Base-by-base conservation (phyloP, 2,329 filamentous ascomycete species). In the Colletotrichum graminicola region DNA sequence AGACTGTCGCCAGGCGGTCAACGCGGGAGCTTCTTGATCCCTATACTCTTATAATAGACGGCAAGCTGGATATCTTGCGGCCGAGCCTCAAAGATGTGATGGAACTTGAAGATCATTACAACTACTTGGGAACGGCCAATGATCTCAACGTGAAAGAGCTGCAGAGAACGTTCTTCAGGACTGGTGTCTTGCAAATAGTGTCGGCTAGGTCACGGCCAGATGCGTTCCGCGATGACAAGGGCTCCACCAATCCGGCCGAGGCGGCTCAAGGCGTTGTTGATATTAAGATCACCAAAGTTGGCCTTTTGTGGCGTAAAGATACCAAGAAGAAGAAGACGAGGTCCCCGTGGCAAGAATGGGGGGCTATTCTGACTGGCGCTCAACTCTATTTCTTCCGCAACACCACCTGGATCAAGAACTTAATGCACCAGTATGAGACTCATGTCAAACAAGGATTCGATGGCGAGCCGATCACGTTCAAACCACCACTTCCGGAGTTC, bases 291-390 rank as follows among this genome's bases (percentile, higher is more conserved):
- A 97, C 95, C 55, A 99, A 98, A 80, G 95, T 99, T 61, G 96
- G 96, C 5, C 84, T 97, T 1, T 80, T 99, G 41, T 99, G 96
- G 96, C 91, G 96, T 55, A 99, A 99, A 79, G 94, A 97, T 74
- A 84, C 88, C 1, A 98, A 97, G 83, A 97, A 95, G 82, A 95
- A 96, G 83, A 97, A 97, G 81, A 92, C 94, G 0, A 89, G 95
- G 54, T 98, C 95, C 14, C 95, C 96, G 1, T 99, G 96, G 96
- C 95, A 98, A 79, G 96, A 99, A 86, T 99, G 96, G 96, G 96
- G 96, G 63, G 96, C 94, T 32, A 93, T 99, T 70, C 87, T 99
- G 39, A 99, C 96, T 0, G 94, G 95, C n/a, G 97, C 96, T 7
- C 95, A 98, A 78, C 88, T 99, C 10, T 99, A 98, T 80, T 94